A percentile compares a stretch with the other conserved stretches of the same genome.
Conservation (phyloP, 164 flowering plant genomes). For the Protea cynaroides region DNA sequence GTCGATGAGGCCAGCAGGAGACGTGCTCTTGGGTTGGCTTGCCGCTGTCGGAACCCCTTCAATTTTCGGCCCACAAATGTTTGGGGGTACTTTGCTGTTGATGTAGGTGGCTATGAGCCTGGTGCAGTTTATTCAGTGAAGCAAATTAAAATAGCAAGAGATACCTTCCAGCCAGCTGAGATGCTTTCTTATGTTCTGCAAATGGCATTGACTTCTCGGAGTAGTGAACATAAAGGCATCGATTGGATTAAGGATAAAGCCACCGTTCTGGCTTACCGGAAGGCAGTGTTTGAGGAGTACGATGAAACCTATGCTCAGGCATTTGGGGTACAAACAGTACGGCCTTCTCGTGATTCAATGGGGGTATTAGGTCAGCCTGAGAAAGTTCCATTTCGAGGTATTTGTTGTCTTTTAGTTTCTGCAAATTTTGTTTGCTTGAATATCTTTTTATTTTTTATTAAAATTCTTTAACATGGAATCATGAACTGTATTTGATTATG, state of each 20-base stretch:
- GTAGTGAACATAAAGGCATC: constrained; percentile 26
- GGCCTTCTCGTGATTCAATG: constrained; percentile 24
- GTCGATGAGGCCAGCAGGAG: constrained; percentile 76
- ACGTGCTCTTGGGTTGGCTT: constrained; percentile 60
- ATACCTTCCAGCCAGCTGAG: constrained; percentile 47
- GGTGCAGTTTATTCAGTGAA: constrained; percentile 51
- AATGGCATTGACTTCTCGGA: constrained; percentile 49
- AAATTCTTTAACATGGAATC: neutral
- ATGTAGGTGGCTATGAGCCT: constrained; percentile 67
- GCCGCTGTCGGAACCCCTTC: constrained; percentile 60
- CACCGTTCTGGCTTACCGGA: constrained; percentile 53
- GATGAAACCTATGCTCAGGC: constrained; percentile 97
- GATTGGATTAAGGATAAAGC: constrained; percentile 53
- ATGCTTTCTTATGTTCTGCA: constrained; percentile 50
- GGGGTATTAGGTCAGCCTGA: constrained; percentile 22
- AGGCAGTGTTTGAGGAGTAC: constrained; percentile 75
- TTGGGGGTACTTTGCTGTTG: constrained; percentile 60
- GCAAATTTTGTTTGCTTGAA: neutral
- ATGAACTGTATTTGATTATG: too few species aligned
- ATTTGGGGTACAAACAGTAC: constrained; percentile 54
- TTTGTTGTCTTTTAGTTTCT: neutral
- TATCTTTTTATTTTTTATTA: neutral
- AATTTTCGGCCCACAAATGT: constrained; percentile 56
- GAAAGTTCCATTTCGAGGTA: constrained; percentile 53
- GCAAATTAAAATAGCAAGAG: constrained; percentile 65